These are phyloP conservation scores for Tillandsia leiboldiana DNA, from an alignment of 176 grass and related monocot genomes.

Conservation along the genomic window DNA sequence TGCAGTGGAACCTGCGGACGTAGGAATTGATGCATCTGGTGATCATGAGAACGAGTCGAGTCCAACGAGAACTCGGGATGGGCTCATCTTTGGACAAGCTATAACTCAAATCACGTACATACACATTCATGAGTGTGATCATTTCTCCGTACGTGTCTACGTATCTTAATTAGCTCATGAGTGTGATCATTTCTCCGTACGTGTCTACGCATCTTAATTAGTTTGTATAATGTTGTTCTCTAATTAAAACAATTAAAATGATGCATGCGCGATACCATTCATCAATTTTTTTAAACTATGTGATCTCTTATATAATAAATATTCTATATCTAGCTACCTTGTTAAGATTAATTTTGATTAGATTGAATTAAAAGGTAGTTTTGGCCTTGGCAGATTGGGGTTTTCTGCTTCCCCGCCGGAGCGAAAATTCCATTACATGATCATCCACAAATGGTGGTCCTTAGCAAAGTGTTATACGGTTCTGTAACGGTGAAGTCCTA, in stretches of 20 bases:
- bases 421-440: slow-evolving; percentile 21
- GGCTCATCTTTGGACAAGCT: slow-evolving; percentile 1
- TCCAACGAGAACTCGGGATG: no score
- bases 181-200: slow-evolving; percentile 20
- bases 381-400: slow-evolving; percentile 14
- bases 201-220: no score
- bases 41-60: neutral
- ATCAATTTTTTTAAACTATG: no score
- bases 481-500: slow-evolving; percentile 8
- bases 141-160: slow-evolving; percentile 10
- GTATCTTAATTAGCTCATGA: slow-evolving; percentile 12
- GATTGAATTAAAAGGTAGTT: neutral
- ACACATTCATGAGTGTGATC: slow-evolving; percentile 19
- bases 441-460: slow-evolving; percentile 22
- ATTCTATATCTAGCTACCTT: neutral
- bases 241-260: no score
- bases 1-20: slow-evolving; percentile 9
- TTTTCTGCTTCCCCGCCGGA: slow-evolving; percentile 24
- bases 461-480: slow-evolving; percentile 23
- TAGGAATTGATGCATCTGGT: slow-evolving; percentile 21
- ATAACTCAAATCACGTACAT: slow-evolving; percentile 16
- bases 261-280: no score
- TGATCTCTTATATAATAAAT: no score
- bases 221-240: no score
- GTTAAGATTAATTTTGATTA: neutral